phyloP scores from a whole-genome alignment of 2,329 filamentous ascomycete genomes.

The Botrytis elliptica region DNA sequence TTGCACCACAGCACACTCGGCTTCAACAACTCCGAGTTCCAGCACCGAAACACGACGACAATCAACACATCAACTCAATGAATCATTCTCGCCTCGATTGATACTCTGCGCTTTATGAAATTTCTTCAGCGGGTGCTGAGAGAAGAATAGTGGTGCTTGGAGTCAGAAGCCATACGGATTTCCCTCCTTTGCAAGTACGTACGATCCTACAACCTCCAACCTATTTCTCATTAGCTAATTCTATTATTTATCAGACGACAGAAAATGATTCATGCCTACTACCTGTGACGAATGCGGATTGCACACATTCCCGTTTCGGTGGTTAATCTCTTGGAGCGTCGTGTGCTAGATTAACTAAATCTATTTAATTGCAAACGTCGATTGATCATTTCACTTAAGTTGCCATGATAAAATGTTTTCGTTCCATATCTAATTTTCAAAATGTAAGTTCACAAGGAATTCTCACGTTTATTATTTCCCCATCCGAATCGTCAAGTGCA shows the following conservation, averaged over 20 bases:
- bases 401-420: not conserved
- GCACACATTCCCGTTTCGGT: not conserved
- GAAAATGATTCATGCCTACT: not conserved
- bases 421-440: not conserved
- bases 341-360: not conserved
- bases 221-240: not conserved
- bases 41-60: not conserved
- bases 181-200: not conserved
- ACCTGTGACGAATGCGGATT: not conserved
- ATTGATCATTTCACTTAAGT: not conserved
- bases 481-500: not conserved
- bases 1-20: not conserved
- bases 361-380: conserved; percentile 2
- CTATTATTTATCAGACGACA: not conserved
- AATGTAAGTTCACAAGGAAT: not conserved
- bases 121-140: not conserved
- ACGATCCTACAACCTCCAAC: too few relatives aligned
- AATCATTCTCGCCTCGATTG: not conserved
- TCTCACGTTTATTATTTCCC: not conserved
- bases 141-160: not conserved
- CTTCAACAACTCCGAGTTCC: not conserved
- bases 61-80: too few relatives aligned
- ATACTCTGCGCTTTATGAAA: too few relatives aligned
- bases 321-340: not conserved
- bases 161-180: not conserved